Base-by-base conservation (phyloP, 305 asterid species). In the Striga hermonthica region DNA sequence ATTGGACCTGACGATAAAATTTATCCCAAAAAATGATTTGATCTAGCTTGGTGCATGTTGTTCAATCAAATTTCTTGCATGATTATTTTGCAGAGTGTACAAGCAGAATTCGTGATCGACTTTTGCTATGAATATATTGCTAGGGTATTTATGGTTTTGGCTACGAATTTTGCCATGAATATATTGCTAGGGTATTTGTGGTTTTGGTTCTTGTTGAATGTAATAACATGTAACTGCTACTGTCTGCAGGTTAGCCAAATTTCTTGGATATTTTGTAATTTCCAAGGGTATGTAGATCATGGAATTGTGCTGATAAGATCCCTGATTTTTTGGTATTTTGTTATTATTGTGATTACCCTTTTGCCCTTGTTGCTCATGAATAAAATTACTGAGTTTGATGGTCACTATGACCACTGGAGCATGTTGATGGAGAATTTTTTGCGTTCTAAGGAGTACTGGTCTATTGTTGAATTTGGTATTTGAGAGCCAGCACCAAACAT, bases 1-100 rank as follows among this genome's bases (percentile, higher is more conserved):
- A 55, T 90, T 54, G 99, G 99, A 60, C 97, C 99, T 39, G 97
- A 90, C 71, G 62, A 75, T 63, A 82, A 64, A 70, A 79, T 79
- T 50, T 86, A 83, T 74, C 69, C 94, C 10, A 90, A 86, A 82
- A 93, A 88, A 72, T 84, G 76, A 44, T 31, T 52, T n/a, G 47
- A 22, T 64, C 45, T 28, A 35, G 7, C 15, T 9, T 55, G 4
- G 60, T 22, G 8, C 56, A 14, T 14, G 6, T 49, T 7, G n/a
- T 49, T 49, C 9, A 15, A 13, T 50, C 15, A 13, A 50, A 50
- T 14, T 4, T 50, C 15, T 50, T 50, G 56, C 31, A 50, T 15
- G 56, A 9, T 3, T 44, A 44, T 47, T 47, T 47, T 47, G 13
- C 13, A 13, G 11, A 11, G 11, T 47, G 57, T 50, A 50, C 34